Conservation (phyloP, 768 basidiomycete genomes). For the Heimioporus sp. region DNA sequence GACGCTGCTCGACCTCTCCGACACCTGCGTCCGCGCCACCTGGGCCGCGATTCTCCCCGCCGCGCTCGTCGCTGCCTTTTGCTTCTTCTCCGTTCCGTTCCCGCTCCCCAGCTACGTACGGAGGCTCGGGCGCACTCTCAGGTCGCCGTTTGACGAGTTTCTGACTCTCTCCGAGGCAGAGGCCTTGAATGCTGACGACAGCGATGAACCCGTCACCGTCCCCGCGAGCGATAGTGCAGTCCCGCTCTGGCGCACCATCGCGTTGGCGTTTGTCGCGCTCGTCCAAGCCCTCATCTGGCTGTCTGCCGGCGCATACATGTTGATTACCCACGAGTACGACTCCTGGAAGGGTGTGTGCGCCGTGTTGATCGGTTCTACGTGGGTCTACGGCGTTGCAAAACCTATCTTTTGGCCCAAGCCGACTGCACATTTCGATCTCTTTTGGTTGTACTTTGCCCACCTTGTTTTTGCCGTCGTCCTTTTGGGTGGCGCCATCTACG, state of each 20-base stretch:
- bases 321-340: slow-evolving; percentile 37
- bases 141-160: slow-evolving; percentile 35
- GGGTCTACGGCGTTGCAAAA: slow-evolving; percentile 65
- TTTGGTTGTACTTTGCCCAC: slow-evolving; percentile 53
- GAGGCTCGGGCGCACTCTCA: slow-evolving; percentile 19
- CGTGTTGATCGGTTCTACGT: slow-evolving; percentile 51
- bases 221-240: slow-evolving; percentile 14
- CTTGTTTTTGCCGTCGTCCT: slow-evolving; percentile 45
- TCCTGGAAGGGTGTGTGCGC: slow-evolving; percentile 38
- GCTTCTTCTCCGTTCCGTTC: slow-evolving; percentile 34
- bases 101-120: slow-evolving; percentile 21
- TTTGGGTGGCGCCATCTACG: slow-evolving; percentile 55
- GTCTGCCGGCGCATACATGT: slow-evolving; percentile 51
- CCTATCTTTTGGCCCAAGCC: slow-evolving; percentile 50
- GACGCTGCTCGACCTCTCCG: slow-evolving; percentile 37
- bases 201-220: not conserved
- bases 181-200: slow-evolving; percentile 34
- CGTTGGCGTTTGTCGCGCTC: slow-evolving; percentile 57
- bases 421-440: slow-evolving; percentile 64
- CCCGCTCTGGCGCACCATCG: slow-evolving; percentile 59
- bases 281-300: slow-evolving; percentile 58
- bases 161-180: slow-evolving; percentile 57
- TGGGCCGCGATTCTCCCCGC: slow-evolving; percentile 53
- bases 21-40: slow-evolving; percentile 46
- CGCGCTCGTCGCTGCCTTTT: slow-evolving; percentile 43